These are phyloP conservation scores for Coemansia sp. DNA, from an alignment of 192 early-diverging fungal species.

Conservation along the genomic window DNA sequence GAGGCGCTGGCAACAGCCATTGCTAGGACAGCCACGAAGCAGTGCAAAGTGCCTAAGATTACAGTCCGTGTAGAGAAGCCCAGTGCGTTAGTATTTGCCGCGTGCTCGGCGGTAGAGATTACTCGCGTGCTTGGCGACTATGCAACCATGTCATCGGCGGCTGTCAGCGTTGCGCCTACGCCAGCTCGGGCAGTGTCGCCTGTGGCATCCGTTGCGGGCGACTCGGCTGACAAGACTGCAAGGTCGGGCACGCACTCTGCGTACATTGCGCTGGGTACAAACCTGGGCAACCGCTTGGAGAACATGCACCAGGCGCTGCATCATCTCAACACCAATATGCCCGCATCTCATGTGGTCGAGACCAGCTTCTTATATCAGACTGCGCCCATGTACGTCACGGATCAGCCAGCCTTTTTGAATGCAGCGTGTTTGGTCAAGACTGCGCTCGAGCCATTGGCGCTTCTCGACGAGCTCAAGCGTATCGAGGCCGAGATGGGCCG, in stretches of 20 bases:
- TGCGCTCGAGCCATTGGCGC: slow-evolving; percentile 62
- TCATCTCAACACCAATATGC: slow-evolving; percentile 27
- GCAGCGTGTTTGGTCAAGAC: slow-evolving; percentile 83
- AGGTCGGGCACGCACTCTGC: slow-evolving; percentile 41
- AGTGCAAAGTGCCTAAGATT: slow-evolving; percentile 85
- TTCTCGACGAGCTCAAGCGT: slow-evolving; percentile 76
- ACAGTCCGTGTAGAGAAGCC: slow-evolving; percentile 92
- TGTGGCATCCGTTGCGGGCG: neutral
- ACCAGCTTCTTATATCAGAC: slow-evolving; percentile 98
- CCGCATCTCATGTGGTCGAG: slow-evolving; percentile 61
- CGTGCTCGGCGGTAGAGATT: slow-evolving; percentile 85
- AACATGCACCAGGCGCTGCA: slow-evolving; percentile 77
- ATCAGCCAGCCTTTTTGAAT: slow-evolving; percentile 92
- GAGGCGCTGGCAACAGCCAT: slow-evolving; percentile 87
- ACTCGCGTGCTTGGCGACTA: slow-evolving; percentile 65
- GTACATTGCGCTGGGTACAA: slow-evolving; percentile 87
- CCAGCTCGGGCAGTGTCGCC: slow-evolving; percentile 19
- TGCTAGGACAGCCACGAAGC: slow-evolving; percentile 70
- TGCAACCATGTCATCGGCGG: slow-evolving; percentile 9
- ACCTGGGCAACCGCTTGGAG: slow-evolving; percentile 76
- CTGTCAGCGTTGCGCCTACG: slow-evolving; percentile 7
- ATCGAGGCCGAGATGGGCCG: slow-evolving; percentile 85
- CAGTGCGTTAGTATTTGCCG: slow-evolving; percentile 88
- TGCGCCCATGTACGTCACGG: slow-evolving; percentile 90
- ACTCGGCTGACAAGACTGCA: neutral